phyloP scores from a whole-genome alignment of 148 eudicot species.

The Rhododendron vialii region DNA sequence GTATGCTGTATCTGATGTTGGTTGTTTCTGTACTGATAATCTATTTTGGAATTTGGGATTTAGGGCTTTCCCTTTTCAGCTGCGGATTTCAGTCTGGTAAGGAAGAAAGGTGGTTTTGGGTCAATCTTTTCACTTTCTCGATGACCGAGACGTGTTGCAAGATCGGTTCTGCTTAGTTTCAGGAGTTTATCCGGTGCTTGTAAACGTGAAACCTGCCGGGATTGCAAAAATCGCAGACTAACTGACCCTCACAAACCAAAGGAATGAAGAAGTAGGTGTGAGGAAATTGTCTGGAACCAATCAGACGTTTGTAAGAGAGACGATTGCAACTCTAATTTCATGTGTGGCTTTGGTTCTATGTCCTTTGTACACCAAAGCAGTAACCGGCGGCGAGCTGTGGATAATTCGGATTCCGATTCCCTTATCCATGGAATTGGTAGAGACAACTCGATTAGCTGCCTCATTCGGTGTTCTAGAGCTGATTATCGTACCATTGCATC shows the following conservation, averaged over 20 bases:
- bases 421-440: constrained; percentile 57
- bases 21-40: not conserved
- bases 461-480: constrained; percentile 58
- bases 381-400: constrained; percentile 24
- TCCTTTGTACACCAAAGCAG: constrained; percentile 23
- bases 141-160: constrained; percentile 56
- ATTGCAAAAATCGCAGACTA: constrained; percentile 42
- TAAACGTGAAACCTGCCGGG: constrained; percentile 46
- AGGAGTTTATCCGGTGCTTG: constrained; percentile 47
- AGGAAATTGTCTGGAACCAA: constrained; percentile 33
- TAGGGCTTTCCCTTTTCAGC: constrained; percentile 9
- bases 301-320: constrained; percentile 17
- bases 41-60: constrained; percentile 4
- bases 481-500: constrained; percentile 67
- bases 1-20: not conserved
- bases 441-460: constrained; percentile 57
- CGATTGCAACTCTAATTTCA: constrained; percentile 13
- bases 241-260: constrained; percentile 49
- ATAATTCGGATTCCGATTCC: constrained; percentile 43
- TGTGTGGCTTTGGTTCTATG: constrained; percentile 12
- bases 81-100: constrained; percentile 5
- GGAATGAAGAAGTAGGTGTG: constrained; percentile 29
- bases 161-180: constrained; percentile 60
- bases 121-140: constrained; percentile 12
- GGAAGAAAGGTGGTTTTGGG: constrained; percentile 10